Percentiles rank a stretch among this genome's conserved stretches.
phyloP scores from a whole-genome alignment of 2,329 filamentous ascomycete species.

The Whalleya microplaca region DNA sequence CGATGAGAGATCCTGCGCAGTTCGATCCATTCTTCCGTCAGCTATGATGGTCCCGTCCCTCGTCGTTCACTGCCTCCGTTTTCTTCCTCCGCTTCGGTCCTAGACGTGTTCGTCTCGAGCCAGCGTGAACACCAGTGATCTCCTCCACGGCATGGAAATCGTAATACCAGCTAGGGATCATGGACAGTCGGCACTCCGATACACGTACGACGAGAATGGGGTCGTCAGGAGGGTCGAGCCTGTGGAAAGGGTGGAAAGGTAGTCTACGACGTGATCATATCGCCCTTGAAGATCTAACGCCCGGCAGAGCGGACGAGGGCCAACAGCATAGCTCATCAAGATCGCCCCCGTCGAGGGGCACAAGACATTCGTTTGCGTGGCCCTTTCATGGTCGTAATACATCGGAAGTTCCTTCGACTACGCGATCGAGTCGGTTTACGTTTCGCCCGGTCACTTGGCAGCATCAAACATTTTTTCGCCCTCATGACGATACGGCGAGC shows the following conservation, averaged over 20 bases:
- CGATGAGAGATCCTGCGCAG: conserved; percentile 16
- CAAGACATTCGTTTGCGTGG: conserved; percentile 35
- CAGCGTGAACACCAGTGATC: conserved; percentile 18
- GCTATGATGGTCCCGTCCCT: conserved; percentile 20
- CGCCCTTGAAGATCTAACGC: conserved; percentile 25
- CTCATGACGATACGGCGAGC: conserved; percentile 35
- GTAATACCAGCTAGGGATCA: conserved; percentile 28
- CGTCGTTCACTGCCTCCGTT: conserved; percentile 28
- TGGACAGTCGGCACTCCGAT: conserved; percentile 30
- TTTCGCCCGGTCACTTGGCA: conserved; percentile 33
- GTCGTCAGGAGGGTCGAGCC: conserved; percentile 29
- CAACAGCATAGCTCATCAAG: conserved; percentile 33
- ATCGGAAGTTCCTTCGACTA: conserved; percentile 33
- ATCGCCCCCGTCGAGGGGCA: conserved; percentile 31
- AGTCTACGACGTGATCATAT: conserved; percentile 21
- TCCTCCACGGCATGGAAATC: conserved; percentile 31
- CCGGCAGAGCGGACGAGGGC: conserved; percentile 31
- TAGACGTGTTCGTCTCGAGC: conserved; percentile 22
- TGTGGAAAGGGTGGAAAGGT: conserved; percentile 38
- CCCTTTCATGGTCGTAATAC: conserved; percentile 35
- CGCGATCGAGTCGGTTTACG: conserved; percentile 32
- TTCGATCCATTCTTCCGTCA: conserved; percentile 12
- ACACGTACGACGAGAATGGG: conserved; percentile 32
- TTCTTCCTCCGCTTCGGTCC: conserved; percentile 21
- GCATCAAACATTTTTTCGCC: conserved; percentile 33